Evolutionary conservation across 1,139 yeast species (phyloP).

Genomic region (Williopsis jadinii): DNA sequence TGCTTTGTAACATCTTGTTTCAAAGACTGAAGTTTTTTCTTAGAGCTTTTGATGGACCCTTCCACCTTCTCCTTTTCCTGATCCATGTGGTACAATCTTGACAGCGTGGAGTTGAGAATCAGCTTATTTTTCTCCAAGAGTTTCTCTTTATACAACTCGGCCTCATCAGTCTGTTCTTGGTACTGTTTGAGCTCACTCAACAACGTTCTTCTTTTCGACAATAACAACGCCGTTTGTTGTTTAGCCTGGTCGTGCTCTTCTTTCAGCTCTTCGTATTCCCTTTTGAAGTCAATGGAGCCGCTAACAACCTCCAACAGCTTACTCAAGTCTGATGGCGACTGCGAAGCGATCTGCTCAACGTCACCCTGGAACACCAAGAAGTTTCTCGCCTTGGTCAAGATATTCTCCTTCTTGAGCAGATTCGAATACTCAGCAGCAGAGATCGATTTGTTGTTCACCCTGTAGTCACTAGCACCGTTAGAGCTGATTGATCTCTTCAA

Average conservation of each 20-base stretch:
- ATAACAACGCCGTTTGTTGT: constrained; percentile 56
- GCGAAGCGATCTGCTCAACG: constrained; percentile 89
- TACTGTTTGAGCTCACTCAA: constrained; percentile 76
- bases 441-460: constrained; percentile 56
- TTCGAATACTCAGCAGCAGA: constrained; percentile 60
- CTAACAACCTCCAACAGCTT: constrained; percentile 73
- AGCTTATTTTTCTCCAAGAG: constrained; percentile 42
- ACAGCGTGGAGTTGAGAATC: constrained; percentile 45
- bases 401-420: constrained; percentile 71
- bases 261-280: constrained; percentile 61
- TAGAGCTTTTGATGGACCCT: constrained; percentile 26
- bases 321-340: constrained; percentile 71
- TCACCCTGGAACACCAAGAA: constrained; percentile 96
- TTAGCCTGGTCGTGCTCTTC: constrained; percentile 64
- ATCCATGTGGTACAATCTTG: constrained; percentile 65
- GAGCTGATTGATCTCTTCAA: constrained; percentile 49
- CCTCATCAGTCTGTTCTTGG: constrained; percentile 69
- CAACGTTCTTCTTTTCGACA: constrained; percentile 65
- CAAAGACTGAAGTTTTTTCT: constrained; percentile 27
- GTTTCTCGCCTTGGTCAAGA: constrained; percentile 82
- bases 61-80: constrained; percentile 32
- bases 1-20: constrained; percentile 23
- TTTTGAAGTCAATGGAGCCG: constrained; percentile 64
- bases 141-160: constrained; percentile 58
- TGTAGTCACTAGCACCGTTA: constrained; percentile 62